These are phyloP conservation scores for Tricholoma sp. DNA, from an alignment of 768 basidiomycete genomes.

Conservation along the genomic window DNA sequence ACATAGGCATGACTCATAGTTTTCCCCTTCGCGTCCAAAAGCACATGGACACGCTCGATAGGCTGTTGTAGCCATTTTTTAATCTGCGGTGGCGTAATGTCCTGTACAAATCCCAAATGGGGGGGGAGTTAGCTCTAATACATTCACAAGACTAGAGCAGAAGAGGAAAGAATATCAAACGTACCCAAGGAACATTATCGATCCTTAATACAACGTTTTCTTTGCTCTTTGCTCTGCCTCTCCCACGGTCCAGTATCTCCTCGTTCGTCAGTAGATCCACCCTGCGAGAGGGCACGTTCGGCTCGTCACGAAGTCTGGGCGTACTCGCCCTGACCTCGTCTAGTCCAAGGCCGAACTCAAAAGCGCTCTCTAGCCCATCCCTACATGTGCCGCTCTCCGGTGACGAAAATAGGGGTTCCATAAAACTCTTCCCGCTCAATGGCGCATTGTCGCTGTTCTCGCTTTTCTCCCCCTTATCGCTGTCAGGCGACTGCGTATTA, in stretches of 20 bases:
- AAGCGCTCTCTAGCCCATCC: constrained; percentile 32
- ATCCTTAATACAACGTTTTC: constrained; percentile 68
- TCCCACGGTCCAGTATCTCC: constrained; percentile 4
- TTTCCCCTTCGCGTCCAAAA: constrained; percentile 78
- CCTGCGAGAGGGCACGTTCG: neutral
- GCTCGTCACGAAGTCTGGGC: constrained; percentile 31
- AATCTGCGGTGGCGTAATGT: constrained; percentile 78
- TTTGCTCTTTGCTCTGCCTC: constrained; percentile 16
- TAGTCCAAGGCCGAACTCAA: constrained; percentile 37
- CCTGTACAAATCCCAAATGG: constrained; percentile 39
- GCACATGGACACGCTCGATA: constrained; percentile 65
- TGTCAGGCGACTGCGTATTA: neutral
- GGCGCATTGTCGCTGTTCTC: constrained; percentile 11
- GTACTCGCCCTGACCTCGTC: constrained; percentile 37
- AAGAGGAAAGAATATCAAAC: constrained; percentile 14
- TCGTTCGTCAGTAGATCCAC: constrained; percentile 4
- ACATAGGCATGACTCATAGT: constrained; percentile 82
- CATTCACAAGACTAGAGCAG: neutral
- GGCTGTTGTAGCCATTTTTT: constrained; percentile 66
- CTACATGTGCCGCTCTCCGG: constrained; percentile 19
- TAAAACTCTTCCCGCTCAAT: constrained; percentile 20
- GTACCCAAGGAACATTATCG: constrained; percentile 87
- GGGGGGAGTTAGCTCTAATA: neutral
- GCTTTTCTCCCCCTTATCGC: neutral
- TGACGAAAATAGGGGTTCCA: constrained; percentile 32